Percentiles rank a stretch among this genome's conserved stretches.
Evolutionary conservation across 148 eudicot species (phyloP).

Genomic region (Fallopia convolvulus): DNA sequence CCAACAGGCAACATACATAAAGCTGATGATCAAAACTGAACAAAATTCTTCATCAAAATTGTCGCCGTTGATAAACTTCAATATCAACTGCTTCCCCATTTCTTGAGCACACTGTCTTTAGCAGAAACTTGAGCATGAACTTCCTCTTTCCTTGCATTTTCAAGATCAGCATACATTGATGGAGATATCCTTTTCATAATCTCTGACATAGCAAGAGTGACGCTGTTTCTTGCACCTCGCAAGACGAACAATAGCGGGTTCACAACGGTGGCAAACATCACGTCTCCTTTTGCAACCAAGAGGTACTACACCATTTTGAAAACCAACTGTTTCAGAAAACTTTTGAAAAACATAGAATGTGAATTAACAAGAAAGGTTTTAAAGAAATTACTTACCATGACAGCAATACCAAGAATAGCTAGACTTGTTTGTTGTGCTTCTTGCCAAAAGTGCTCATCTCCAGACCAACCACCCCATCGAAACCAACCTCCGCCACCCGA

Average conservation of each 20-base stretch:
- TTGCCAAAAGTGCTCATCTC: slow-evolving; percentile 80
- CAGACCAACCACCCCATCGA: slow-evolving; percentile 65
- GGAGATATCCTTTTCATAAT: slow-evolving; percentile 34
- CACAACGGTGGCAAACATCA: slow-evolving; percentile 53
- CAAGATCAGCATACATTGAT: slow-evolving; percentile 20
- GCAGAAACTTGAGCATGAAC: slow-evolving; percentile 37
- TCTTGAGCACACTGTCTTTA: slow-evolving; percentile 63
- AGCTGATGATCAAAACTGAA: not conserved
- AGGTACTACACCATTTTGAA: slow-evolving; percentile 38
- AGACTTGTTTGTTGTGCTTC: slow-evolving; percentile 73
- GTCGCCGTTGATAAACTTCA: not conserved
- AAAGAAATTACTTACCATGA: slow-evolving; percentile 33
- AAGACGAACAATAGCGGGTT: slow-evolving; percentile 63
- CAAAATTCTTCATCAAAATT: not conserved
- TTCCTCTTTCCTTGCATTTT: slow-evolving; percentile 29
- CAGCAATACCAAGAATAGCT: slow-evolving; percentile 46
- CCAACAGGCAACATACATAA: not conserved
- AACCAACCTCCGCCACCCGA: slow-evolving; percentile 85
- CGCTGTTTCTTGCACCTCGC: slow-evolving; percentile 40
- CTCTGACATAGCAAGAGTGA: slow-evolving; percentile 31
- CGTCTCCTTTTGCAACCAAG: slow-evolving; percentile 64
- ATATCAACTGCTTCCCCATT: slow-evolving; percentile 67
- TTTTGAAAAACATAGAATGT: not conserved
- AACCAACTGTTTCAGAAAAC: not conserved
- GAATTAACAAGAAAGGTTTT: not conserved